Conservation (phyloP, 2,329 filamentous ascomycete species). For the Colletotrichum viniferum region DNA sequence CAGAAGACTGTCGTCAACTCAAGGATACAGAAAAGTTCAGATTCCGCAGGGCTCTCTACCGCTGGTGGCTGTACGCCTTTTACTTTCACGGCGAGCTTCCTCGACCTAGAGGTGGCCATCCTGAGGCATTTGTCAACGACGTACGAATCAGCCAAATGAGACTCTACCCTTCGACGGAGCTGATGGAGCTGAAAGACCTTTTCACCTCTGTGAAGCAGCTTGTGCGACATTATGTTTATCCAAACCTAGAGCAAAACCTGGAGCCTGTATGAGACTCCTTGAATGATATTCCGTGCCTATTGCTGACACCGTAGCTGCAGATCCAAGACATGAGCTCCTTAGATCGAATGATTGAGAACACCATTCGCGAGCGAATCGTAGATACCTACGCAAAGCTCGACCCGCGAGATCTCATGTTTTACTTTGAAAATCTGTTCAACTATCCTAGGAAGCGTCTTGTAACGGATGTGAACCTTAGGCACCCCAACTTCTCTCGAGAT, state of each 20-base stretch:
- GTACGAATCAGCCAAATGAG: slow-evolving; percentile 48
- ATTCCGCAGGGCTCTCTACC: slow-evolving; percentile 54
- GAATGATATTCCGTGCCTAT: neutral
- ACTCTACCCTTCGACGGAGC: slow-evolving; percentile 45
- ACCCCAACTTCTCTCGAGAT: slow-evolving; percentile 47
- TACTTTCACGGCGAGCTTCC: slow-evolving; percentile 54
- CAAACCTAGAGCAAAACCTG: slow-evolving; percentile 43
- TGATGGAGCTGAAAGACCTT: slow-evolving; percentile 51
- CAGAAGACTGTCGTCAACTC: slow-evolving; percentile 50
- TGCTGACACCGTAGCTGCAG: neutral
- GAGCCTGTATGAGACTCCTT: slow-evolving; percentile 32
- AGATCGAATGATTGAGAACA: slow-evolving; percentile 19
- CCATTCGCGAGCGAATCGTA: slow-evolving; percentile 35
- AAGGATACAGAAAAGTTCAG: slow-evolving; percentile 46
- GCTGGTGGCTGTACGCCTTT: slow-evolving; percentile 59
- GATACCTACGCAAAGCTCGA: slow-evolving; percentile 54
- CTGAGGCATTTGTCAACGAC: slow-evolving; percentile 43
- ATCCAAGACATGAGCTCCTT: slow-evolving; percentile 3
- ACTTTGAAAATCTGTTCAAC: slow-evolving; percentile 50
- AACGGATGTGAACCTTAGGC: slow-evolving; percentile 40
- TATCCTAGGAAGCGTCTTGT: slow-evolving; percentile 51
- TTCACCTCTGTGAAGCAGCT: slow-evolving; percentile 49
- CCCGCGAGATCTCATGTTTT: slow-evolving; percentile 52
- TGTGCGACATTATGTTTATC: slow-evolving; percentile 50
- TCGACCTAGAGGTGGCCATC: slow-evolving; percentile 39